phyloP scores from a whole-genome alignment of 768 basidiomycete species.

The Royoungia palumana region DNA sequence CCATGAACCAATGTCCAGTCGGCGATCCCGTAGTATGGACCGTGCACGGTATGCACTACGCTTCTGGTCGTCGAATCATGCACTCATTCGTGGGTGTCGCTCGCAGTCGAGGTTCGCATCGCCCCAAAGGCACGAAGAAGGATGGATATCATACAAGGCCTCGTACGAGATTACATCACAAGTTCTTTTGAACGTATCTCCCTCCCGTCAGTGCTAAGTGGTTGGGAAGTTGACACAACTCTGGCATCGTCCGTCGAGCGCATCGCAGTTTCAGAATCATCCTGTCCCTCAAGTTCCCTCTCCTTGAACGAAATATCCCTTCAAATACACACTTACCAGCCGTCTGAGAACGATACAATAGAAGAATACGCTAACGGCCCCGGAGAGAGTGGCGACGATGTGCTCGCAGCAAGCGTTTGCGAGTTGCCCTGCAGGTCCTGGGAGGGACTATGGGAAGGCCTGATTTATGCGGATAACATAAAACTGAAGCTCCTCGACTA shows the following conservation, averaged over 20 bases:
- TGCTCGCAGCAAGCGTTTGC: constrained; percentile 86
- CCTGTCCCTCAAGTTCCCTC: constrained; percentile 54
- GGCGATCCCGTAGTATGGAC: constrained; percentile 46
- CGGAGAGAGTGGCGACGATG: constrained; percentile 58
- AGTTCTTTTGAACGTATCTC: constrained; percentile 62
- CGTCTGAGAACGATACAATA: constrained; percentile 60
- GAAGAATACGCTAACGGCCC: constrained; percentile 69
- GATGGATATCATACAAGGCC: constrained; percentile 68
- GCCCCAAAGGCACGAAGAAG: constrained; percentile 64
- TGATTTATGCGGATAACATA: constrained; percentile 82
- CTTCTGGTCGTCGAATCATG: not conserved
- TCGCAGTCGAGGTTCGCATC: constrained; percentile 80
- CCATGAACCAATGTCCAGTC: not conserved
- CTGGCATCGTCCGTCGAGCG: constrained; percentile 73
- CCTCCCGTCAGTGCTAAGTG: constrained; percentile 66
- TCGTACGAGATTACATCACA: constrained; percentile 54
- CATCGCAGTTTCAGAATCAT: constrained; percentile 68
- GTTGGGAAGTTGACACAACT: constrained; percentile 76
- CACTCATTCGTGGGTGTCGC: not conserved
- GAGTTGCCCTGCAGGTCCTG: constrained; percentile 79
- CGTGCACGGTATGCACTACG: constrained; percentile 53
- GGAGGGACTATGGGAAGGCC: constrained; percentile 91
- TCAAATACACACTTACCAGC: constrained; percentile 88
- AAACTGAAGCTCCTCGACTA: constrained; percentile 90
- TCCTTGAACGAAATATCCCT: constrained; percentile 58